Evolutionary conservation across 2,329 filamentous ascomycete species (phyloP).

Genomic region (Rutstroemia sp.): DNA sequence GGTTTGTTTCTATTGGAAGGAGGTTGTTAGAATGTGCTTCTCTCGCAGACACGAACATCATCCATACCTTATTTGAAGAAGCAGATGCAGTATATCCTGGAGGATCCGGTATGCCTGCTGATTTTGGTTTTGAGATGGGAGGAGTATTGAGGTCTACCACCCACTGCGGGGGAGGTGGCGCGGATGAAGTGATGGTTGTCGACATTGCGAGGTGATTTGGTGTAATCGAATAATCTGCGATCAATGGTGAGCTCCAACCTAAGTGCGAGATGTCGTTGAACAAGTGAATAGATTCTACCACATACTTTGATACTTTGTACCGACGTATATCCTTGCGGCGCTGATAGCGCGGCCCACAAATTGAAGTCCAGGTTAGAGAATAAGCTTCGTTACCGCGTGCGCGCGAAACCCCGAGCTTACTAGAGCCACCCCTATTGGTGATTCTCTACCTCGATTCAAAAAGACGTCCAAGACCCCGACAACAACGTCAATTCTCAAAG

Average conservation of each 20-base stretch:
- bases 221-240: background rate
- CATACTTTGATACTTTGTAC: background rate
- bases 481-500: conserved; percentile 8
- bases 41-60: background rate
- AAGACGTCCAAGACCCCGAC: conserved; percentile 8
- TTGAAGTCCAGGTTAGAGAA: background rate
- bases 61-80: conserved; percentile 48
- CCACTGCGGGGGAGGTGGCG: conserved; percentile 62
- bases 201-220: background rate
- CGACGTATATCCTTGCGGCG: background rate
- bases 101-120: conserved; percentile 67
- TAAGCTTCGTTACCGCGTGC: conserved; percentile 1
- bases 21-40: background rate
- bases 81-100: conserved; percentile 63
- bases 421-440: conserved; percentile 11
- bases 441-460: conserved; percentile 6
- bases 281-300: background rate
- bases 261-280: background rate
- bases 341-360: background rate
- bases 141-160: conserved; percentile 70
- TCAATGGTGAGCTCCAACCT: background rate
- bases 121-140: conserved; percentile 58
- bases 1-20: conserved; percentile 30
- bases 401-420: conserved; percentile 11
- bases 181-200: background rate